A percentile compares a stretch with the other conserved stretches of the same genome.
These are phyloP conservation scores for Poronia punctata DNA, from an alignment of 495 filamentous ascomycete species.

Conservation along the genomic window DNA sequence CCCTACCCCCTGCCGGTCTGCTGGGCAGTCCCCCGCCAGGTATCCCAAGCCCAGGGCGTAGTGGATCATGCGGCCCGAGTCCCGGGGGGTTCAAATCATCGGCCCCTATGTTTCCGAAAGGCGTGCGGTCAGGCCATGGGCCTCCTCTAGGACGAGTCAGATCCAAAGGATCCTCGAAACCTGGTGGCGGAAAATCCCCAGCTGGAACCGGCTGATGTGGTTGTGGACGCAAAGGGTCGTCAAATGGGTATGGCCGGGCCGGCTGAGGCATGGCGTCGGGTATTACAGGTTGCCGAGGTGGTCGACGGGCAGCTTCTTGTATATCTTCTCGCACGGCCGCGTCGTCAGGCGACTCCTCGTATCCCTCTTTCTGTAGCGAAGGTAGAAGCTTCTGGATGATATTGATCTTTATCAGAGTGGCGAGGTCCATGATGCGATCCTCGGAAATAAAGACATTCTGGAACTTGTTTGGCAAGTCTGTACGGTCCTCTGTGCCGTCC, in stretches of 20 bases:
- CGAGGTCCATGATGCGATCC: conserved; percentile 60
- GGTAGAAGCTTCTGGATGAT: conserved; percentile 78
- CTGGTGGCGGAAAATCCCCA: conserved; percentile 79
- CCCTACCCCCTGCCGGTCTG: conserved; percentile 54
- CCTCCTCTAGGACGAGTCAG: conserved; percentile 61
- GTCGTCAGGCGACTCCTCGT: conserved; percentile 51
- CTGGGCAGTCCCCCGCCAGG: conserved; percentile 38
- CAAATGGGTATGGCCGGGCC: conserved; percentile 55
- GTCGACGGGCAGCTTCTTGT: conserved; percentile 40
- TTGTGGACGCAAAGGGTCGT: conserved; percentile 50
- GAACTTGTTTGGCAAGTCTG: conserved; percentile 39
- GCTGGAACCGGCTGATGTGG: conserved; percentile 61
- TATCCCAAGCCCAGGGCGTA: conserved; percentile 54
- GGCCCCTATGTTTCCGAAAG: conserved; percentile 61
- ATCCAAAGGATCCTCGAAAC: conserved; percentile 91
- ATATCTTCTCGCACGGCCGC: conserved; percentile 24
- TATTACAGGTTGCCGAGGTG: conserved; percentile 20
- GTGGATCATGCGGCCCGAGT: conserved; percentile 75
- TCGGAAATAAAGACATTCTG: conserved; percentile 66
- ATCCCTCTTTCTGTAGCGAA: conserved; percentile 65
- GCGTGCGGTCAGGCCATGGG: conserved; percentile 37
- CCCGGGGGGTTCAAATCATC: conserved; percentile 84
- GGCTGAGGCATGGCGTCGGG: conserved; percentile 25
- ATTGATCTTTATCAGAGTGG: conserved; percentile 60
- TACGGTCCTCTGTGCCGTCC: conserved; percentile 35